Conservation (phyloP, 2,329 filamentous ascomycete genomes). For the Trichoderma guizhouense region DNA sequence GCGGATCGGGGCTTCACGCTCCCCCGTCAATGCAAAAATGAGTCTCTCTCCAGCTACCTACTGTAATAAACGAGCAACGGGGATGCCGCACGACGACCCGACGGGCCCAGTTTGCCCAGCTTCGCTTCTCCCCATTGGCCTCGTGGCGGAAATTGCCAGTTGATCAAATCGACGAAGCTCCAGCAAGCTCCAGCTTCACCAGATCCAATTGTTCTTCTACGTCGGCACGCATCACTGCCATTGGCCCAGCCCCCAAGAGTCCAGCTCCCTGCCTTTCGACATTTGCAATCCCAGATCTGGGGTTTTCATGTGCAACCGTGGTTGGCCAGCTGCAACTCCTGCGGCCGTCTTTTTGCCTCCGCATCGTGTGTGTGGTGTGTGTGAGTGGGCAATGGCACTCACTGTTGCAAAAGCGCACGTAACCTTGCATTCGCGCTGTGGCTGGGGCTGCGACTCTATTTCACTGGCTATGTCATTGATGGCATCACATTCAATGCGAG, state of each 20-base stretch:
- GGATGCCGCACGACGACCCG: constrained; percentile 18
- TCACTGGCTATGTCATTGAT: neutral
- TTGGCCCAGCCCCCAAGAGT: constrained; percentile 2
- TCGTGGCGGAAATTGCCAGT: constrained; percentile 6
- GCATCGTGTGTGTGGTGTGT: neutral
- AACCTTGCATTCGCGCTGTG: constrained; percentile 14
- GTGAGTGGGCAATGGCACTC: neutral
- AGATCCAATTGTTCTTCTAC: neutral
- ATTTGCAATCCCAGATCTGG: neutral
- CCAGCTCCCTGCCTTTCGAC: neutral
- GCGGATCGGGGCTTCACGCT: neutral
- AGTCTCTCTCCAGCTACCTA: neutral
- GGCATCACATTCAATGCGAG: neutral
- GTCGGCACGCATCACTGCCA: neutral
- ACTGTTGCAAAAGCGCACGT: constrained; percentile 4
- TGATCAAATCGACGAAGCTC: neutral
- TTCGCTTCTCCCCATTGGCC: neutral
- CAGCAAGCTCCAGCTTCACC: neutral
- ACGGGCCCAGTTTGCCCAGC: neutral
- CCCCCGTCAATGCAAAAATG: neutral
- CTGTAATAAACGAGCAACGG: neutral
- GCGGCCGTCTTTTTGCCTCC: neutral
- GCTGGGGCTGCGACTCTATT: neutral
- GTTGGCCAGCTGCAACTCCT: constrained; percentile 8
- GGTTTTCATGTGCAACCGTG: constrained; percentile 1